These are phyloP conservation scores for Posidonia oceanica DNA, from an alignment of 116 monocot species.

Conservation along the genomic window DNA sequence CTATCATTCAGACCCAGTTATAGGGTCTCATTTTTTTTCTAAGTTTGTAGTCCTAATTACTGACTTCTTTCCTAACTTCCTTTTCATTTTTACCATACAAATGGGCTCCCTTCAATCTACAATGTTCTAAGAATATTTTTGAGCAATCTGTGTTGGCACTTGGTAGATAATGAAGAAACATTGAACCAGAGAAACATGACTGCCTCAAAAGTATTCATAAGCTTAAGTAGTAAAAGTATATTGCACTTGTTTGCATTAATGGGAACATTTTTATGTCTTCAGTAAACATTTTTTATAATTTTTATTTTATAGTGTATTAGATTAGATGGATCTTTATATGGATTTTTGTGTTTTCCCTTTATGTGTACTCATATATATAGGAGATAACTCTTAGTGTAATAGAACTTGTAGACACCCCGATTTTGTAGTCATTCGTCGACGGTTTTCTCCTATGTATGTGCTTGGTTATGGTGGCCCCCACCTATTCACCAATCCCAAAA, in stretches of 20 bases:
- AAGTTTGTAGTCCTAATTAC: too few relatives aligned
- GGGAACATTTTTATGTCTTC: constrained; percentile 74
- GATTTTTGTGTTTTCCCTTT: too few relatives aligned
- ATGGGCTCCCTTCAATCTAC: constrained; percentile 76
- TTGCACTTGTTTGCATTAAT: constrained; percentile 84
- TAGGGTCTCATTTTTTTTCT: too few relatives aligned
- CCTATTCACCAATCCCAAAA: too few relatives aligned
- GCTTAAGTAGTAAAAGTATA: constrained; percentile 90
- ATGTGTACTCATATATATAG: too few relatives aligned
- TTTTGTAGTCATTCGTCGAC: too few relatives aligned
- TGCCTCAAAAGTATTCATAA: constrained; percentile 68
- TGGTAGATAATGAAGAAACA: constrained; percentile 73
- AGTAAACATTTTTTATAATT: constrained; percentile 19
- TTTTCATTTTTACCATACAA: constrained; percentile 32
- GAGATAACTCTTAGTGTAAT: too few relatives aligned
- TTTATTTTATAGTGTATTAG: neutral
- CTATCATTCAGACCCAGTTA: too few relatives aligned
- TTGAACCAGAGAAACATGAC: constrained; percentile 65
- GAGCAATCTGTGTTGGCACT: constrained; percentile 36
- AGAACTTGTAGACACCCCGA: too few relatives aligned
- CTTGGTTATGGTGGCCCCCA: too few relatives aligned
- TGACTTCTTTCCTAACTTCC: neutral
- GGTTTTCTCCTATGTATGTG: too few relatives aligned
- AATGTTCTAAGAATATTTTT: constrained; percentile 65
- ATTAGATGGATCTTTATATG: too few relatives aligned